Percentiles rank a stretch among this genome's conserved stretches.
Evolutionary conservation across 805 yeast genomes (phyloP).

Genomic region (Lipomyces anomalus): DNA sequence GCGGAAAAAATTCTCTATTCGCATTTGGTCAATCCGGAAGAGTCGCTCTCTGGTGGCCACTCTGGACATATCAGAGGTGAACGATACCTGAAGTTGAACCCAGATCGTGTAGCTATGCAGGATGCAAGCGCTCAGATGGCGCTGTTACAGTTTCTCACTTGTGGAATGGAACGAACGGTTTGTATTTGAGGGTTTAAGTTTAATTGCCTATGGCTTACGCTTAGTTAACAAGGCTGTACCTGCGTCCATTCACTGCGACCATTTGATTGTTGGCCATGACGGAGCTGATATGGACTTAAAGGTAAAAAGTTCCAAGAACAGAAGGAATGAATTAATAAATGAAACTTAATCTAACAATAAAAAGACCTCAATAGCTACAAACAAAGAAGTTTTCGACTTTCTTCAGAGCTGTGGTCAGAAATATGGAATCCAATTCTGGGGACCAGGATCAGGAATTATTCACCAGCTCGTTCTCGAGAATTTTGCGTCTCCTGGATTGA

Average conservation of each 20-base stretch:
- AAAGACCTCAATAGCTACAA: slow-evolving; percentile 82
- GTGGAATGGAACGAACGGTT: too few relatives aligned
- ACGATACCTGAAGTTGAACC: slow-evolving; percentile 87
- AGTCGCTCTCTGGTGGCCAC: slow-evolving; percentile 31
- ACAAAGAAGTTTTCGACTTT: slow-evolving; percentile 93
- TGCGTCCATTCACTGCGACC: slow-evolving; percentile 96
- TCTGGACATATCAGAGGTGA: slow-evolving; percentile 60
- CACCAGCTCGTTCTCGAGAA: slow-evolving; percentile 96
- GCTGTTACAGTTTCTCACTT: slow-evolving; percentile 90
- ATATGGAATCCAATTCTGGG: slow-evolving; percentile 98
- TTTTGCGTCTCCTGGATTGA: slow-evolving; percentile 95
- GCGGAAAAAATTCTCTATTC: slow-evolving; percentile 95
- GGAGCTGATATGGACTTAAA: slow-evolving; percentile 84
- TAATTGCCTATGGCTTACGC: too few relatives aligned
- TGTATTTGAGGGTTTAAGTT: too few relatives aligned
- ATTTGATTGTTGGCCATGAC: slow-evolving; percentile 89
- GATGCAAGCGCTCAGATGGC: slow-evolving; percentile 99
- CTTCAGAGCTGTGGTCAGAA: slow-evolving; percentile 84
- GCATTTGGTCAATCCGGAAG: slow-evolving; percentile 89
- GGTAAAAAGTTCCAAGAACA: too few relatives aligned
- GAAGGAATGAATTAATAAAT: too few relatives aligned
- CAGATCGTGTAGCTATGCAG: slow-evolving; percentile 98
- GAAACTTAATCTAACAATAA: too few relatives aligned
- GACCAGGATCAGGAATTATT: slow-evolving; percentile 97
- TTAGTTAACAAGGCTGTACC: slow-evolving; percentile 90